Percentiles rank a stretch among this genome's conserved stretches.
phyloP scores from a whole-genome alignment of 306 rosid genomes.

The Lathyrus oleraceus region DNA sequence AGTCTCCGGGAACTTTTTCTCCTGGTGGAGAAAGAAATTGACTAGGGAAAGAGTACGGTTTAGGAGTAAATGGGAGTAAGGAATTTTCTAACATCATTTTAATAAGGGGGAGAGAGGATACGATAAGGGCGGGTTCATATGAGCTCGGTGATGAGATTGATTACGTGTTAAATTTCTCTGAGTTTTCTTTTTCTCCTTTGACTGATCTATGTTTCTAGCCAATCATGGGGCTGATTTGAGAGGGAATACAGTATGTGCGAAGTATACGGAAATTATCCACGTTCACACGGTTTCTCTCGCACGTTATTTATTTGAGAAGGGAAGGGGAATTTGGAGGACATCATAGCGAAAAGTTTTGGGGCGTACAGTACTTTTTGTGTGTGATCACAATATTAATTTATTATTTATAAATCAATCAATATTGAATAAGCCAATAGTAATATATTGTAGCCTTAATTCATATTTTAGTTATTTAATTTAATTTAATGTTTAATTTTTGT shows the following conservation, averaged over 20 bases:
- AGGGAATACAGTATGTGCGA: neutral
- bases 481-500: too few relatives aligned
- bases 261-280: neutral
- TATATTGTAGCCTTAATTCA: too few relatives aligned
- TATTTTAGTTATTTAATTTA: too few relatives aligned
- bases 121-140: conserved; percentile 4
- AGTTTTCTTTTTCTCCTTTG: neutral
- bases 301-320: neutral
- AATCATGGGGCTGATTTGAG: conserved; percentile 4
- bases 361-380: too few relatives aligned
- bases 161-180: neutral
- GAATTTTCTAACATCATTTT: conserved; percentile 5
- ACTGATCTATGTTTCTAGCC: neutral
- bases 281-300: conserved; percentile 5
- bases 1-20: neutral
- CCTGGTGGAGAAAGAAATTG: neutral
- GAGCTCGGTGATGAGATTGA: neutral
- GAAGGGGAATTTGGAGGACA: too few relatives aligned
- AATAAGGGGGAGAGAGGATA: neutral
- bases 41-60: neutral
- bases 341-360: too few relatives aligned
- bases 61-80: too few relatives aligned
- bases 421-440: too few relatives aligned
- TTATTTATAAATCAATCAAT: too few relatives aligned
- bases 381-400: too few relatives aligned